Evolutionary conservation across 495 filamentous ascomycete genomes (phyloP).

Genomic region (Penicillium turbatum): DNA sequence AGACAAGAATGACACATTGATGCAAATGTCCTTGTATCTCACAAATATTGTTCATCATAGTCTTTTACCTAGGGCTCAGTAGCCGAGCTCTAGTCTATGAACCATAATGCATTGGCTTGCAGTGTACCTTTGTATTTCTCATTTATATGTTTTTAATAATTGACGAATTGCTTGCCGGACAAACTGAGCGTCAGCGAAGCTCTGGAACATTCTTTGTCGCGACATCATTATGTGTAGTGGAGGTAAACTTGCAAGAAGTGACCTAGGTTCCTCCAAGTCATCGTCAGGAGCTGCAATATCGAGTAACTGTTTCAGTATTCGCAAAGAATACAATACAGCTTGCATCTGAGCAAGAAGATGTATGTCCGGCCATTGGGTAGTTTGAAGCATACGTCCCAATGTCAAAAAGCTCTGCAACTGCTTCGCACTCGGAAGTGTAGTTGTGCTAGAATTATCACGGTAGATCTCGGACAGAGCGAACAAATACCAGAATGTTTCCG

Average conservation of each 20-base stretch:
- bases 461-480: slow-evolving; percentile 36
- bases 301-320: slow-evolving; percentile 58
- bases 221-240: slow-evolving; percentile 33
- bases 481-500: slow-evolving; percentile 31
- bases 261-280: slow-evolving; percentile 2
- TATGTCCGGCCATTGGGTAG: slow-evolving; percentile 52
- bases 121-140: slow-evolving; percentile 1
- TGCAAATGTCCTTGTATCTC: neutral
- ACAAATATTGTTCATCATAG: neutral
- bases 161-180: slow-evolving; percentile 11
- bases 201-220: slow-evolving; percentile 14
- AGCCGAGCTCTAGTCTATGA: neutral
- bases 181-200: slow-evolving; percentile 8
- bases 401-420: slow-evolving; percentile 24
- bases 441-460: slow-evolving; percentile 1
- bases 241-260: slow-evolving; percentile 25
- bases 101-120: neutral
- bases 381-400: slow-evolving; percentile 23
- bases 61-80: neutral
- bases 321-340: slow-evolving; percentile 60
- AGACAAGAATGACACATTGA: neutral
- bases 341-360: slow-evolving; percentile 62
- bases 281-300: slow-evolving; percentile 14
- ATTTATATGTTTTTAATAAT: slow-evolving; percentile 18
- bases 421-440: slow-evolving; percentile 7